Conservation (phyloP, 331 rosid species). For the Cydonia oblonga region DNA sequence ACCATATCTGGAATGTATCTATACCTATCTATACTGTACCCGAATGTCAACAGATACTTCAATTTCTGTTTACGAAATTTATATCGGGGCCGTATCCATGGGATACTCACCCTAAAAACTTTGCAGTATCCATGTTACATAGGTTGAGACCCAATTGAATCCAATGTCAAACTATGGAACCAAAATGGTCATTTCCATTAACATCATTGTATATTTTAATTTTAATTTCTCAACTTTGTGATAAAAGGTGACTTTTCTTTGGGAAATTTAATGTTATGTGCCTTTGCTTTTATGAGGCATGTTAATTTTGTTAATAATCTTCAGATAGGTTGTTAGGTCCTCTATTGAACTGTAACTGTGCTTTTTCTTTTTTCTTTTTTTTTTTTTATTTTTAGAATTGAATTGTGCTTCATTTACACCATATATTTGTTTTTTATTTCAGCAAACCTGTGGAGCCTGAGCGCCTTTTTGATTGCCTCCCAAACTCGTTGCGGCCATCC, state of each 20-base stretch:
- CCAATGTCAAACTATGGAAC: not conserved
- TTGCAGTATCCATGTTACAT: not conserved
- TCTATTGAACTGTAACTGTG: not conserved
- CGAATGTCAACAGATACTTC: not conserved
- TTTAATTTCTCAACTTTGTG: not conserved
- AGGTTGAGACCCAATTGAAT: not conserved
- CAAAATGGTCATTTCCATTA: not conserved
- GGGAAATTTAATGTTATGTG: not conserved
- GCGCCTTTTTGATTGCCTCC: slow-evolving; percentile 93
- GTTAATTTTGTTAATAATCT: not conserved
- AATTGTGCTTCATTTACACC: not conserved
- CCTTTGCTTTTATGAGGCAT: not conserved
- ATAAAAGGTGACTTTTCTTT: not conserved
- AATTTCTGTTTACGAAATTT: too few relatives aligned
- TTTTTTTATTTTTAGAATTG: not conserved
- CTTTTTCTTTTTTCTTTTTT: too few relatives aligned
- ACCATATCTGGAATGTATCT: not conserved
- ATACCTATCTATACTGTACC: not conserved
- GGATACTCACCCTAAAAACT: not conserved
- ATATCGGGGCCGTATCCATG: not conserved
- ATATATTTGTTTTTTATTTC: slow-evolving; percentile 12
- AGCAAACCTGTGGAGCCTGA: slow-evolving; percentile 99
- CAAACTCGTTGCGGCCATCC: slow-evolving; percentile 89
- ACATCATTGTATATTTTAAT: not conserved
- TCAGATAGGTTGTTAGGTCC: not conserved